These are phyloP conservation scores for Trichoderma atroviride DNA, from an alignment of 2,329 filamentous ascomycete genomes.

Conservation along the genomic window DNA sequence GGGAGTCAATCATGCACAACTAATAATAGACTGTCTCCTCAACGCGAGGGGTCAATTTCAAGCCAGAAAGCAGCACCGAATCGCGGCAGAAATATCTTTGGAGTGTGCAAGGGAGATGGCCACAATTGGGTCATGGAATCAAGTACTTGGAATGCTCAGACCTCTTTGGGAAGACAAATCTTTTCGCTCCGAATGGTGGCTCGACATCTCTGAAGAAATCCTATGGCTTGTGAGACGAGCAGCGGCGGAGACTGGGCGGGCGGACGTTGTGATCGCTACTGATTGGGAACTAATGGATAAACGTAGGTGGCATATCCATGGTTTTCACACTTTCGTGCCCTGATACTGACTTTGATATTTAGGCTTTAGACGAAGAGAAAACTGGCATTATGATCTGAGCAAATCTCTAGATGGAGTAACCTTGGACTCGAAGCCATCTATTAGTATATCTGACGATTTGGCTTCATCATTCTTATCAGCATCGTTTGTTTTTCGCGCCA, in stretches of 20 bases:
- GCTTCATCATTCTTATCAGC: conserved; percentile 57
- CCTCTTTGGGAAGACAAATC: conserved; percentile 61
- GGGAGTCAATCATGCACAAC: conserved; percentile 57
- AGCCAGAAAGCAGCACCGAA: conserved; percentile 54
- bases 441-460: conserved; percentile 55
- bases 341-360: neutral
- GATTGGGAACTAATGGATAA: conserved; percentile 67
- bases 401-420: conserved; percentile 57
- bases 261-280: conserved; percentile 60
- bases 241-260: conserved; percentile 54
- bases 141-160: conserved; percentile 55
- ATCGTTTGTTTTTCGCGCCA: conserved; percentile 60
- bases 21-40: conserved; percentile 57
- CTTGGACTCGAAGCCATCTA: conserved; percentile 48
- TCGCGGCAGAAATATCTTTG: conserved; percentile 59
- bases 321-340: neutral
- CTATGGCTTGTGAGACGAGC: conserved; percentile 63
- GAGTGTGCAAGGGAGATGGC: conserved; percentile 61
- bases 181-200: conserved; percentile 63
- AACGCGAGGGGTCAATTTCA: conserved; percentile 58
- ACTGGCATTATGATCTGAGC: conserved; percentile 64
- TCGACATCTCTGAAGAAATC: conserved; percentile 60
- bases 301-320: conserved; percentile 46
- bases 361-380: conserved; percentile 58
- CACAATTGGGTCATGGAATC: conserved; percentile 54